Percentiles rank a stretch among this genome's conserved stretches.
Conservation (phyloP, 1,284 basidiomycete species). For the Pterulicium gracile region DNA sequence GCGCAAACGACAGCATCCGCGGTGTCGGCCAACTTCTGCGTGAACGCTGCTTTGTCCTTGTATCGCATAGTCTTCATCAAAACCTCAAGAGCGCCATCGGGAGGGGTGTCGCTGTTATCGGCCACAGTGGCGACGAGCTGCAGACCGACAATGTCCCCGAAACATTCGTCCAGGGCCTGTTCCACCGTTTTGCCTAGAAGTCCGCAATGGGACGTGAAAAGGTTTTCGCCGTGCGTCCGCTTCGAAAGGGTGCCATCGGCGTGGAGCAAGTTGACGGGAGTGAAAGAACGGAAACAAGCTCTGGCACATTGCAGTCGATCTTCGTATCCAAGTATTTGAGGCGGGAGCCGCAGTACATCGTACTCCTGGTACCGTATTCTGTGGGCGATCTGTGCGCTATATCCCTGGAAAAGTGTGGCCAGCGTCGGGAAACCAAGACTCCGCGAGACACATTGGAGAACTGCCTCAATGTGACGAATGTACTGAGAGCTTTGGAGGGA, state of each 20-base stretch:
- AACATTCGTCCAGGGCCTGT: slow-evolving; percentile 53
- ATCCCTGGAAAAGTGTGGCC: slow-evolving; percentile 66
- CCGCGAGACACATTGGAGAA: slow-evolving; percentile 52
- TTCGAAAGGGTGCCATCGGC: slow-evolving; percentile 26
- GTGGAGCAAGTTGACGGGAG: slow-evolving; percentile 35
- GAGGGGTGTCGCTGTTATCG: slow-evolving; percentile 11
- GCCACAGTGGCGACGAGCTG: slow-evolving; percentile 41
- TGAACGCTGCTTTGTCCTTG: slow-evolving; percentile 28
- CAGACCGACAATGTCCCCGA: slow-evolving; percentile 63
- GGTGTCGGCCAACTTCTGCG: slow-evolving; percentile 21
- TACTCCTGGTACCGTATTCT: slow-evolving; percentile 41
- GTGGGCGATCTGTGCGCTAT: slow-evolving; percentile 69
- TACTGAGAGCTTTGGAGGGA: slow-evolving; percentile 38
- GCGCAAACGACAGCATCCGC: slow-evolving; percentile 37
- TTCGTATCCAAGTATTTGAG: slow-evolving; percentile 60
- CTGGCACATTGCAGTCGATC: slow-evolving; percentile 50
- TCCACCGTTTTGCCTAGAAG: slow-evolving; percentile 37
- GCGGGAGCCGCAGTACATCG: slow-evolving; percentile 59
- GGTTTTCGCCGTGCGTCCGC: slow-evolving; percentile 21
- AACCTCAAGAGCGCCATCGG: slow-evolving; percentile 8
- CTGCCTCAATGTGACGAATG: slow-evolving; percentile 49
- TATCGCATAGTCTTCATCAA: slow-evolving; percentile 5
- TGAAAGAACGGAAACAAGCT: slow-evolving; percentile 50
- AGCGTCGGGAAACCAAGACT: slow-evolving; percentile 61
- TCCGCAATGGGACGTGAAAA: slow-evolving; percentile 56